Evolutionary conservation across 257 asterid species (phyloP), one percentile per base, ranked within the genome.

Genomic region (Fraxinus americana): DNA sequence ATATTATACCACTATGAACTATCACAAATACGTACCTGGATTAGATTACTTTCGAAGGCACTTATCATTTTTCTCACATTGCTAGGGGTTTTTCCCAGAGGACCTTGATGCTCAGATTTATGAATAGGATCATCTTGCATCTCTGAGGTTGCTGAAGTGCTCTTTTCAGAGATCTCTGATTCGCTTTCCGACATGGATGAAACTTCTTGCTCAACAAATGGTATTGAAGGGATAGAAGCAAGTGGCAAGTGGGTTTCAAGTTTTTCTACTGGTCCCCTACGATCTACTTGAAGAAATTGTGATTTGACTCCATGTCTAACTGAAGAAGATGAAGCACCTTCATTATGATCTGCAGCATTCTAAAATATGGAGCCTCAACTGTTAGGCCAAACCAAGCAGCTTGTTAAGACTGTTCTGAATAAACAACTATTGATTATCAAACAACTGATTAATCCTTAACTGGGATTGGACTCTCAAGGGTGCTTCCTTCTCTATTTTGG

Each of bases 51-150:
- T 79, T 92, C 97, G 23, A 94, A 92, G 73, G 97, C 97, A 83
- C 89, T 89, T 73, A 91, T 89, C 92, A 92, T 88, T 83, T 91
- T 94, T 83, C 81, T 88, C 82, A 94, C 97, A 69, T 72, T 89
- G 89, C 94, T 89, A 66, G 90, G 82, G 71, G 50, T 66, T 87
- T 63, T 87, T 79, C 82, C 68, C 67, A 43, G 43, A 32, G 80
- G 81, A 78, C 70, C 82, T 80, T 78, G 89, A 67, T 78, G 75
- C 70, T 50, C 84, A 38, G 84, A 72, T 48, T 79, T 73, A 69
- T 72, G 72, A 77, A 59, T 32, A 4, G 45, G 73, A 71, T 81
- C 87, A 76, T 86, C 83, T 32, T 57, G 63, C 67, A 80, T 80
- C 69, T 61, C 77, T 19, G 29, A 48, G 70, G 83, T 70, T 67